Conservation (phyloP, 768 basidiomycete species). For the Agrocybe praecox region DNA sequence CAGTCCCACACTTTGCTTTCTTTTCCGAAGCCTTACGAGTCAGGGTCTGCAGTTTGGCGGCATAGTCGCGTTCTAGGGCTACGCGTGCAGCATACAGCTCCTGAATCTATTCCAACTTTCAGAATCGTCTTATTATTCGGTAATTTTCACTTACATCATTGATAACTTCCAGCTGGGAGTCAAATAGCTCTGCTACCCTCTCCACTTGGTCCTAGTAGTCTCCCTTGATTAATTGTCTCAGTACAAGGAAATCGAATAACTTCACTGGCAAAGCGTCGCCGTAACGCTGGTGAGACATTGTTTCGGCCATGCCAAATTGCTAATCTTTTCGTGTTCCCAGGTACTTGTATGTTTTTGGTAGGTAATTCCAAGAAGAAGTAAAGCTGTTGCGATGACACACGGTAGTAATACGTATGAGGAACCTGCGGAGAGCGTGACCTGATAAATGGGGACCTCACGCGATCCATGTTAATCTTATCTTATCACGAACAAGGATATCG, state of each 20-base stretch:
- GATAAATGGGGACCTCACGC: too few species aligned
- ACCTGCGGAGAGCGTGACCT: too few species aligned
- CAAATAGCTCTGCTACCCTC: conserved; percentile 55
- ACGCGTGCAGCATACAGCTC: conserved; percentile 71
- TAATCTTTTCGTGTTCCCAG: background rate
- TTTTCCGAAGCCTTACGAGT: conserved; percentile 71
- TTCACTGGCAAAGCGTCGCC: conserved; percentile 11
- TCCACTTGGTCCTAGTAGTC: conserved; percentile 70
- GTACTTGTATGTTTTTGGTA: background rate
- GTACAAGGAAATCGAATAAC: background rate
- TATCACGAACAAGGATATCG: too few species aligned
- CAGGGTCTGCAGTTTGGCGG: conserved; percentile 65
- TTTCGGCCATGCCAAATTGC: conserved; percentile 8
- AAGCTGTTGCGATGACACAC: too few species aligned
- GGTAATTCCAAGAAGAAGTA: background rate
- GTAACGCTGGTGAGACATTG: conserved; percentile 1
- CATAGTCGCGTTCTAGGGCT: conserved; percentile 79
- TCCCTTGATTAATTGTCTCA: background rate
- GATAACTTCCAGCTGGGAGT: conserved; percentile 66
- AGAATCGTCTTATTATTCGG: background rate
- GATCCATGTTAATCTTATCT: too few species aligned
- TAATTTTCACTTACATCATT: conserved; percentile 56
- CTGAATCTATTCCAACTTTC: conserved; percentile 51
- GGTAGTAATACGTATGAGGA: too few species aligned
- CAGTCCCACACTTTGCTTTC: conserved; percentile 58